These are phyloP conservation scores for Nakaseomyces bracarensis DNA, from an alignment of 1,139 yeast species.

Conservation along the genomic window DNA sequence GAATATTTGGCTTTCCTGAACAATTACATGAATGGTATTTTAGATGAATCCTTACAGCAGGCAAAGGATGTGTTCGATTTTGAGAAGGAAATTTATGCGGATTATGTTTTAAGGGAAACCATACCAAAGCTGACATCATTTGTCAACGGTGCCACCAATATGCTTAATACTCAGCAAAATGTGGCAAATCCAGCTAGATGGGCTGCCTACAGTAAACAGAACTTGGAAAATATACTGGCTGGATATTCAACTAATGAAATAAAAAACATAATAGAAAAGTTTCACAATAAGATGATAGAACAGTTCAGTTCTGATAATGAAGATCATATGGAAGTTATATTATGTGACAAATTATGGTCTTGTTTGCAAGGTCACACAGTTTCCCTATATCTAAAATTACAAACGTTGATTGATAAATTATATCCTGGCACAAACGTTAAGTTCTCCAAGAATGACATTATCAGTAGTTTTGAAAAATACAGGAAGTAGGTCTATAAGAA, in stretches of 20 bases:
- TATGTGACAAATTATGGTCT: slow-evolving; percentile 45
- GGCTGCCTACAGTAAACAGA: slow-evolving; percentile 55
- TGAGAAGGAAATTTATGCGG: slow-evolving; percentile 41
- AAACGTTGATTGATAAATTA: slow-evolving; percentile 37
- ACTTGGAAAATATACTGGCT: slow-evolving; percentile 48
- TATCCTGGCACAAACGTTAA: slow-evolving; percentile 37
- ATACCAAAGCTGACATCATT: slow-evolving; percentile 62
- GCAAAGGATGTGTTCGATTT: slow-evolving; percentile 37
- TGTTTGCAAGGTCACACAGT: slow-evolving; percentile 44
- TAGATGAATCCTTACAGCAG: slow-evolving; percentile 25
- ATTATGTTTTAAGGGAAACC: slow-evolving; percentile 44
- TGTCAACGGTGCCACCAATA: slow-evolving; percentile 54
- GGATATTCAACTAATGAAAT: slow-evolving; percentile 55
- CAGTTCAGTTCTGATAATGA: slow-evolving; percentile 44
- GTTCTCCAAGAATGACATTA: slow-evolving; percentile 39
- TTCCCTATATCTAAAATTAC: slow-evolving; percentile 36
- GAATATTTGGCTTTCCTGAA: slow-evolving; percentile 37
- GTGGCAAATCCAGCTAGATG: slow-evolving; percentile 45
- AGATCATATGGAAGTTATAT: slow-evolving; percentile 28
- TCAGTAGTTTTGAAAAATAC: slow-evolving; percentile 35
- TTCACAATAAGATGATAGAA: slow-evolving; percentile 49
- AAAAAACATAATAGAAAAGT: slow-evolving; percentile 44
- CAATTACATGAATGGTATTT: slow-evolving; percentile 15
- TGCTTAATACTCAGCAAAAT: slow-evolving; percentile 32
- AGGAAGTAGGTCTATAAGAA: slow-evolving; percentile 15